A percentile compares a stretch with the other conserved stretches of the same genome.
These are phyloP conservation scores for Puccinia novopanici DNA, from an alignment of 1,284 basidiomycete genomes.

Conservation along the genomic window DNA sequence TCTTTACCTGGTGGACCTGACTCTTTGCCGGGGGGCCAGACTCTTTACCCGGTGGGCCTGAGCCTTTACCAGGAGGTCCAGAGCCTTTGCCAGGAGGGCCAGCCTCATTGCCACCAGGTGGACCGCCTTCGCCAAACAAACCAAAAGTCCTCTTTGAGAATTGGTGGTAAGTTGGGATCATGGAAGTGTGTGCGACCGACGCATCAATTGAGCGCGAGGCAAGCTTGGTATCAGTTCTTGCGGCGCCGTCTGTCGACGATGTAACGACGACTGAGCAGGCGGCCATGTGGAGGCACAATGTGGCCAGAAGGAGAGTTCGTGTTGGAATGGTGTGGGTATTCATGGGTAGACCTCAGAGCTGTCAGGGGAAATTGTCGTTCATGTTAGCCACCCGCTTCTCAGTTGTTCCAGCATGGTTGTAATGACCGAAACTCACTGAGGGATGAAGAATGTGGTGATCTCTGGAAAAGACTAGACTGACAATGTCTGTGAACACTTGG, in stretches of 20 bases:
- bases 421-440: neutral
- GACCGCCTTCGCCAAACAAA: too few relatives aligned
- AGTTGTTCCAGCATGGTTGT: too few relatives aligned
- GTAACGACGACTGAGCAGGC: neutral
- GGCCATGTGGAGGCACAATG: neutral
- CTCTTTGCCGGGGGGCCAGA: neutral
- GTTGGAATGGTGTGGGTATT: conserved; percentile 9
- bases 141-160: neutral
- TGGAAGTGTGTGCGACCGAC: neutral
- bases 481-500: neutral
- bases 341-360: neutral
- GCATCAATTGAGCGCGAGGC: neutral
- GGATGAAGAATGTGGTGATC: neutral
- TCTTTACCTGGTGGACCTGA: too few relatives aligned
- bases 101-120: too few relatives aligned
- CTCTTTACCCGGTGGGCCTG: neutral
- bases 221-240: neutral
- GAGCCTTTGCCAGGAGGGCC: too few relatives aligned
- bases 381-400: too few relatives aligned
- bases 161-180: neutral
- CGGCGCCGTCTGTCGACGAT: neutral
- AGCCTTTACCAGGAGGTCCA: too few relatives aligned
- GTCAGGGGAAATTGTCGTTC: too few relatives aligned
- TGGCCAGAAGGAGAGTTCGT: neutral
- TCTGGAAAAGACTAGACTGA: neutral